A percentile compares a stretch with the other conserved stretches of the same genome.
Conservation (phyloP, 1,284 basidiomycete genomes). For the Trametes sp. region DNA sequence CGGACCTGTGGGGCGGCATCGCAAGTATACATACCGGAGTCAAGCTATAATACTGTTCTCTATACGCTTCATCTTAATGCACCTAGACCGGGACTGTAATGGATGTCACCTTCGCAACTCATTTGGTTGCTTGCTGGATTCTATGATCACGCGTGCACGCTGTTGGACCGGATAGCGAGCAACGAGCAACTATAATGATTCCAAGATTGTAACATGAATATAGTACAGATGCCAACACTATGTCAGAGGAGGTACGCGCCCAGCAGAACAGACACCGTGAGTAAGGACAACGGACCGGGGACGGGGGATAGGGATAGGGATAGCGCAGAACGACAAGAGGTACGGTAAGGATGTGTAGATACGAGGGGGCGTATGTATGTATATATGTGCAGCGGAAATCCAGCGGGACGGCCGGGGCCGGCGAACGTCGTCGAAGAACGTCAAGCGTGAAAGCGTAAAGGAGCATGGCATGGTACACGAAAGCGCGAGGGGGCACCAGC, state of each 20-base stretch:
- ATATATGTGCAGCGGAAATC: slow-evolving; percentile 2
- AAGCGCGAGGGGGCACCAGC: slow-evolving; percentile 6
- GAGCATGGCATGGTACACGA: slow-evolving; percentile 22
- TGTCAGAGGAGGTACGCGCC: slow-evolving; percentile 24
- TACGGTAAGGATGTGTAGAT: slow-evolving; percentile 15
- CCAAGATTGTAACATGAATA: slow-evolving; percentile 31
- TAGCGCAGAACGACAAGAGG: slow-evolving; percentile 3
- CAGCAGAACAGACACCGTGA: slow-evolving; percentile 21
- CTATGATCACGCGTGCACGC: background rate
- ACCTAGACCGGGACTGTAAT: background rate
- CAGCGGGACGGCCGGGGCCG: slow-evolving; percentile 7
- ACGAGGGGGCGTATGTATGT: background rate
- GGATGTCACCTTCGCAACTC: background rate
- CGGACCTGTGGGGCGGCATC: slow-evolving; percentile 86
- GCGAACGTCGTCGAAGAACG: slow-evolving; percentile 21
- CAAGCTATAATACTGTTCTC: slow-evolving; percentile 51
- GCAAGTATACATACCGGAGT: slow-evolving; percentile 88
- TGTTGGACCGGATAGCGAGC: background rate
- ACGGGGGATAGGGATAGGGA: no score
- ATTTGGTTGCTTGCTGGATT: background rate
- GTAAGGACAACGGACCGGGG: slow-evolving; percentile 1
- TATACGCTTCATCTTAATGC: slow-evolving; percentile 9
- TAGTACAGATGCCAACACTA: slow-evolving; percentile 30
- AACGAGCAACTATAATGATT: slow-evolving; percentile 20
- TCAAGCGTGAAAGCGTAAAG: slow-evolving; percentile 20